These are phyloP conservation scores for Penicillium steckii DNA, from an alignment of 495 filamentous ascomycete species.

Conservation along the genomic window DNA sequence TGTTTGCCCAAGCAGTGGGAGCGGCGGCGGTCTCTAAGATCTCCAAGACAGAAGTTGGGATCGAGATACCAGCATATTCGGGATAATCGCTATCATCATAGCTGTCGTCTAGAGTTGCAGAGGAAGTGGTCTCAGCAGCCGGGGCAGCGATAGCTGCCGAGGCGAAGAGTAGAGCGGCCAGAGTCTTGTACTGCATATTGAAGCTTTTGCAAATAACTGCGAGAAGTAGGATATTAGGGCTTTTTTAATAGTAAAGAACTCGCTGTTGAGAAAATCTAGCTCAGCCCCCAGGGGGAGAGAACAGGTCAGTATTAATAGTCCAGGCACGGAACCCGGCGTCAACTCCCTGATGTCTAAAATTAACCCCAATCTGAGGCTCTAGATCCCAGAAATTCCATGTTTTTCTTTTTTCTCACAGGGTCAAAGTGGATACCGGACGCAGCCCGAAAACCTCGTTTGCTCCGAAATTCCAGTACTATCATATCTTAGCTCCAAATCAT, in stretches of 20 bases:
- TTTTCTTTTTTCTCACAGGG: neutral
- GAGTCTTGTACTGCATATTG: slow-evolving; percentile 27
- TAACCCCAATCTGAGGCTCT: slow-evolving; percentile 4
- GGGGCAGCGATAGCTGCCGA: slow-evolving; percentile 18
- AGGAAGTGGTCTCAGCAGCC: slow-evolving; percentile 5
- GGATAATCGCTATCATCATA: neutral
- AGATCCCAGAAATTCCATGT: neutral
- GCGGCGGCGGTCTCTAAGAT: slow-evolving; percentile 19
- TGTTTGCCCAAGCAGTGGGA: slow-evolving; percentile 15
- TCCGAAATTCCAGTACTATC: neutral
- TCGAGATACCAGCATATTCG: neutral
- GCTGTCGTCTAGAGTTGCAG: neutral
- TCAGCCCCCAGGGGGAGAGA: too few relatives aligned
- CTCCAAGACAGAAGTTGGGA: slow-evolving; percentile 11
- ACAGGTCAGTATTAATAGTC: too few relatives aligned
- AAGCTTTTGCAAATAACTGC: neutral
- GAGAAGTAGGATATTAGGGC: too few relatives aligned
- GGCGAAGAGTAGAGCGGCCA: slow-evolving; percentile 18
- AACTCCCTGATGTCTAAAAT: neutral
- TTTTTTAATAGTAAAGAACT: too few relatives aligned
- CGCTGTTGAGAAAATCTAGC: too few relatives aligned
- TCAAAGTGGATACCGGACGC: slow-evolving; percentile 2
- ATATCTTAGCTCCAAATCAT: neutral
- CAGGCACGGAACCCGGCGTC: too few relatives aligned
- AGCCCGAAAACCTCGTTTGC: neutral